Base-by-base conservation (phyloP, 2,329 filamentous ascomycete genomes). In the Monosporascus sp. region DNA sequence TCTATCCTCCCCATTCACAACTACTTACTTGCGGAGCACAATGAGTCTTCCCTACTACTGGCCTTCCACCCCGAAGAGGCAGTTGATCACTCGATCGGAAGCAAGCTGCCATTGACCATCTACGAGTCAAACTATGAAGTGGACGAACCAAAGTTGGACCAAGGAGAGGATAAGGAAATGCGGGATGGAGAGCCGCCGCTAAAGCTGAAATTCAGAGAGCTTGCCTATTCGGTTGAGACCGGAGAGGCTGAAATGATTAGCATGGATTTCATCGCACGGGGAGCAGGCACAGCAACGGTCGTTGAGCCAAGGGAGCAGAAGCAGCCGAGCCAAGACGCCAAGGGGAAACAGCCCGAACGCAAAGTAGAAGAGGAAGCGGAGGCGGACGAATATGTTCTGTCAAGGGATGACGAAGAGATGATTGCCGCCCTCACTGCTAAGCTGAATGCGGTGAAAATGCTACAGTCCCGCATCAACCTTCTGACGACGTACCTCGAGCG, bases 171-270 rank as follows among this genome's bases (percentile, higher is more conserved):
- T 52, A 87, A 84, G 72, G 84, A 86, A 63, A 87, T 93, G 74
- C 86, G 89, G 58, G 88, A 90, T 58, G 69, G 79, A 67, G 71
- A 83, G 37, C 69, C 75, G 1, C 70, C 75, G 2, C 68, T 85
- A 24, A 82, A 79, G 49, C 78, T 94, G 55, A 87, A 83, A 64
- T 97, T 97, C 71, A 83, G 87, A 55, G 88, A 95, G 66, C 73
- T 97, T 9, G 84, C 87, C 2, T 97, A 94, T 70, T 87, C 87
- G 0, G 86, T 97, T 2, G 94, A 97, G 73, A 96, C 92, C 0
- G 91, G 90, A 9, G 92, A 97, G 70, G 92, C 92, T 1, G 94
- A 99, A 71, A 97, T 97, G 91, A 97, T 99, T 60, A 89, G 89
- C 61, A 89, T 99, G 65, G 91, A 97, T 70, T 96, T 92, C 60